phyloP scores from a whole-genome alignment of 2,329 filamentous ascomycete species.

The Venturia oleaginea region DNA sequence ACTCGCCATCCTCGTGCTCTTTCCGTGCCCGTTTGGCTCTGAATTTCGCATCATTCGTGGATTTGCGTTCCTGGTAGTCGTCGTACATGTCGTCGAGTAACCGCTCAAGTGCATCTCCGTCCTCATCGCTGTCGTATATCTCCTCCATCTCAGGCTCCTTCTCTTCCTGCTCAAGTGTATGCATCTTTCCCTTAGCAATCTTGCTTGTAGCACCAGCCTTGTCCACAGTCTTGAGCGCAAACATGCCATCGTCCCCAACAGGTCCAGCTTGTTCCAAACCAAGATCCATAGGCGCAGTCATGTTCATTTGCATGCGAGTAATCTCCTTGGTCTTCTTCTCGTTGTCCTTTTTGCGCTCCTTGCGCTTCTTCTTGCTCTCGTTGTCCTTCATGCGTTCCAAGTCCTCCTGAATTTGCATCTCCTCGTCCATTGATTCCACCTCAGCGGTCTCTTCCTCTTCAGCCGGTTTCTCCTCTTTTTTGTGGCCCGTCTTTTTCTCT shows the following conservation, averaged over 20 bases:
- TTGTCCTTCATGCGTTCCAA: slow-evolving; percentile 74
- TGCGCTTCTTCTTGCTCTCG: slow-evolving; percentile 66
- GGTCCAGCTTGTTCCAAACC: slow-evolving; percentile 80
- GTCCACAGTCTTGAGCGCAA: slow-evolving; percentile 73
- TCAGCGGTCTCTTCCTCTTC: slow-evolving; percentile 64
- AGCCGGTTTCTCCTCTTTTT: slow-evolving; percentile 33
- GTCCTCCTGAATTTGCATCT: slow-evolving; percentile 81
- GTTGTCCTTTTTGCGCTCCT: slow-evolving; percentile 78
- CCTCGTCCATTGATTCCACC: slow-evolving; percentile 87
- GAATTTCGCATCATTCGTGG: slow-evolving; percentile 75
- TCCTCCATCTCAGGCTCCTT: slow-evolving; percentile 33
- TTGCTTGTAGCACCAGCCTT: slow-evolving; percentile 60
- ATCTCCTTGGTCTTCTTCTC: slow-evolving; percentile 92
- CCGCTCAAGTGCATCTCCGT: slow-evolving; percentile 67
- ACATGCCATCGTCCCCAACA: slow-evolving; percentile 73
- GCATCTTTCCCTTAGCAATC: slow-evolving; percentile 73
- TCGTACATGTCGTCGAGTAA: slow-evolving; percentile 86
- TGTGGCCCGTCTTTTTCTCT: slow-evolving; percentile 55
- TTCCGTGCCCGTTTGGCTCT: slow-evolving; percentile 81
- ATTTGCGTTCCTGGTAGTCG: slow-evolving; percentile 69
- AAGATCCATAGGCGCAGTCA: slow-evolving; percentile 92
- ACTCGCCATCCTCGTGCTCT: slow-evolving; percentile 77
- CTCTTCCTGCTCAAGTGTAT: slow-evolving; percentile 45
- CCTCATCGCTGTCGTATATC: slow-evolving; percentile 36
- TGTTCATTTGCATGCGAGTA: slow-evolving; percentile 93